Base-by-base conservation (phyloP, 2,329 filamentous ascomycete genomes). In the Arachnomyces sp. region DNA sequence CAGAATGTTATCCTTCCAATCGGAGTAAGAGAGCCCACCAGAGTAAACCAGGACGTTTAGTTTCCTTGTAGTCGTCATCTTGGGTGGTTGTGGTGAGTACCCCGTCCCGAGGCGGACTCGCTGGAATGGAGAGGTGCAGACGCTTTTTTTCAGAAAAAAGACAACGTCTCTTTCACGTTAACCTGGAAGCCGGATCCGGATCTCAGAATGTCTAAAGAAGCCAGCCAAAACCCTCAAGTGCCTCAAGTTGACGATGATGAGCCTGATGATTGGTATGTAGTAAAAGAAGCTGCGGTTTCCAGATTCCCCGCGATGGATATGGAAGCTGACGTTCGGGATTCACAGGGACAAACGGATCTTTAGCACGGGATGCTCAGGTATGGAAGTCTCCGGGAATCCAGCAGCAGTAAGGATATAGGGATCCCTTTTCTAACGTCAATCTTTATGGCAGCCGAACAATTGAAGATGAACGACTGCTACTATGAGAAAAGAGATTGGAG, bases 401-500 rank as follows among this genome's bases (percentile, higher is more conserved):
- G n/a, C n/a, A n/a, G n/a, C n/a, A n/a, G n/a, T 43, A 36, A 41
- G 15, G n/a, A 20, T 13, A 38, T n/a, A n/a, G n/a, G 20, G 20
- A 25, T 25, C 5, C 9, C n/a, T n/a, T 5, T 25, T 25, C 9
- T 25, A 25, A 28, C 13, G 14, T 25, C 39, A 17, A 25, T 32
- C 39, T 52, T 29, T 15, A 36, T 2, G 28, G 34, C 50, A 95
- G 90, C 78, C 15, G 90, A 96, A 58, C 94, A 96, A 57, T 70
- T 76, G 39, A 89, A 80, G 57, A 76, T 98, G 80, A 95, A 88
- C 28, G 86, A 96, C 61, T 98, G 92, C 65, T 94, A 93, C 63
- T 94, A 79, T 58, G 87, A 90, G 40, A 94, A 89, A 73, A 94
- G 89, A 61, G 92, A 98, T 60, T 98, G 92, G 90, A 74, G 92